A percentile compares a stretch with the other conserved stretches of the same genome.
Evolutionary conservation across 2,329 filamentous ascomycete genomes (phyloP).

Genomic region (Ambrosiella xylebori): DNA sequence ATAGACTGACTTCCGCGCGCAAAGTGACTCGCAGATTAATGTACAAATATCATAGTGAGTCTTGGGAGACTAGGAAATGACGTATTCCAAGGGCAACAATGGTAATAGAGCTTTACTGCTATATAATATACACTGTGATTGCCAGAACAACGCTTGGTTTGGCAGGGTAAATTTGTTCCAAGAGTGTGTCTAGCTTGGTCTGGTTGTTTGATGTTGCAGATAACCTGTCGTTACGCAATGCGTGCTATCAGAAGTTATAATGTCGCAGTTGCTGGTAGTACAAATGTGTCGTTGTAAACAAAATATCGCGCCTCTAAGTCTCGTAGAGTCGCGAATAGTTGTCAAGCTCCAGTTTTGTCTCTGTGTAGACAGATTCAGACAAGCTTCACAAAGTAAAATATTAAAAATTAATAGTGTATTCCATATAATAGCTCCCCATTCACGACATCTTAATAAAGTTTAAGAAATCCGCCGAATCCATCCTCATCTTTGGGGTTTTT

Average conservation of each 20-base stretch:
- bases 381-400: background rate
- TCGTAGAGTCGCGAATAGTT: no score
- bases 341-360: background rate
- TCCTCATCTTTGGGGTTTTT: background rate
- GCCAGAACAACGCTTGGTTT: background rate
- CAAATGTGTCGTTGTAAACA: no score
- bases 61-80: no score
- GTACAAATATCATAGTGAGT: no score
- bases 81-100: no score
- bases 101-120: no score
- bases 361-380: background rate
- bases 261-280: background rate
- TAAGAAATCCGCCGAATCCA: background rate
- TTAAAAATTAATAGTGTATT: background rate
- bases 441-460: background rate
- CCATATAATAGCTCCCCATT: background rate
- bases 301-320: no score
- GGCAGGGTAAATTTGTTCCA: background rate
- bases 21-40: background rate
- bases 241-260: background rate
- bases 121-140: no score
- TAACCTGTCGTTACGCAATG: background rate
- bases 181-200: background rate
- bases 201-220: background rate
- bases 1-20: background rate